Conservation (phyloP, 2,329 filamentous ascomycete species). For the Ophiostoma australiae region DNA sequence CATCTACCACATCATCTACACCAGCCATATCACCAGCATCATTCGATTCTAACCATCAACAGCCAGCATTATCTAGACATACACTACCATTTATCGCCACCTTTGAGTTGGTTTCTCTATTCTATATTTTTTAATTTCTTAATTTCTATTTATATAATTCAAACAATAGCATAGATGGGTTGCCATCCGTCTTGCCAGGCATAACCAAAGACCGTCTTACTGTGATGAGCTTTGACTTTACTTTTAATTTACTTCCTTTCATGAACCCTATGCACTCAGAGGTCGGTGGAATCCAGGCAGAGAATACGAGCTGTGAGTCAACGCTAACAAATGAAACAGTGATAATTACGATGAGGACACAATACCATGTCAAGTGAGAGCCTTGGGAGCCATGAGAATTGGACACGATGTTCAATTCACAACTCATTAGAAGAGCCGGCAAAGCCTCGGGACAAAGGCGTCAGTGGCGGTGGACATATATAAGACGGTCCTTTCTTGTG, state of each 20-base stretch:
- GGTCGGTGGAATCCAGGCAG: neutral
- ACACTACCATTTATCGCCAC: neutral
- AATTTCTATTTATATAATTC: neutral
- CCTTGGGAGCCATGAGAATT: neutral
- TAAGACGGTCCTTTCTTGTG: neutral
- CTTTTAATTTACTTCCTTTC: neutral
- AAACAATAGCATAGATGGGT: neutral
- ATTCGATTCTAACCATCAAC: no score
- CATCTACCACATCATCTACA: neutral
- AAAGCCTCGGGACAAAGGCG: neutral
- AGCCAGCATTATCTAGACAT: neutral
- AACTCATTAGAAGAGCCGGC: neutral
- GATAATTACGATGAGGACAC: neutral
- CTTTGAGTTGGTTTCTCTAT: neutral
- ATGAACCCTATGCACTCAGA: neutral
- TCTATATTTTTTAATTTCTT: neutral
- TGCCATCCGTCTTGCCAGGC: no score
- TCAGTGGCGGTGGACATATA: neutral
- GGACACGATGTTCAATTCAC: neutral
- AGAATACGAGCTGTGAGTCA: slow-evolving; percentile 29
- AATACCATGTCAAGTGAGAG: neutral
- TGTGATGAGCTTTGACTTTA: neutral
- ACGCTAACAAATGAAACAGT: slow-evolving; percentile 4
- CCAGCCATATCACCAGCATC: neutral
- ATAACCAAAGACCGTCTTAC: neutral